These are phyloP conservation scores for Exidia glandulosa DNA, from an alignment of 768 basidiomycete genomes.

Conservation along the genomic window DNA sequence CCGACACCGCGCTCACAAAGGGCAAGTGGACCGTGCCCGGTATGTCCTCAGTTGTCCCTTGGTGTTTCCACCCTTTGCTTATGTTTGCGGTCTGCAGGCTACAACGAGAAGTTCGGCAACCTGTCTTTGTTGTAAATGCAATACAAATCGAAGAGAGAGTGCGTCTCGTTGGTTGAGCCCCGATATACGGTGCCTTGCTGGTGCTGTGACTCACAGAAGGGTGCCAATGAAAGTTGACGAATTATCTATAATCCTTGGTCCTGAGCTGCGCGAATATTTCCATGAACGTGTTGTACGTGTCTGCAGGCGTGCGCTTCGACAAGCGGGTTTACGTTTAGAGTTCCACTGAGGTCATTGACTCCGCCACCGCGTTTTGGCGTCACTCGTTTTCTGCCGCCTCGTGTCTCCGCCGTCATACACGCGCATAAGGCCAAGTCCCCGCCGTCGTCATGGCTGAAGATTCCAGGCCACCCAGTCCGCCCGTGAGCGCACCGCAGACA, in stretches of 20 bases:
- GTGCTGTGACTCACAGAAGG: too few relatives aligned
- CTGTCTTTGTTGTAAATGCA: constrained; percentile 63
- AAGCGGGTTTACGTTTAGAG: too few relatives aligned
- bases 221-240: too few relatives aligned
- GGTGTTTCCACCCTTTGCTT: constrained; percentile 1
- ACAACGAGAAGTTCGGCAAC: constrained; percentile 96
- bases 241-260: too few relatives aligned
- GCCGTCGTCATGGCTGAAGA: background rate
- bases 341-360: background rate
- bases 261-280: too few relatives aligned
- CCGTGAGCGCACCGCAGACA: background rate
- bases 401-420: background rate
- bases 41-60: constrained; percentile 19
- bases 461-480: background rate
- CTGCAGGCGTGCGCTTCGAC: too few relatives aligned
- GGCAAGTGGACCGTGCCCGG: constrained; percentile 98
- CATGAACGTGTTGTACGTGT: too few relatives aligned
- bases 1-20: constrained; percentile 93
- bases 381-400: background rate
- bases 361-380: background rate
- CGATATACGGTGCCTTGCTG: too few relatives aligned
- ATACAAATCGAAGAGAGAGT: too few relatives aligned
- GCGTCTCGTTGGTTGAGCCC: too few relatives aligned
- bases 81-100: constrained; percentile 33
- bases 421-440: background rate